Evolutionary conservation across 2,329 filamentous ascomycete genomes (phyloP).

Genomic region (Berkeleyomyces rouxiae): DNA sequence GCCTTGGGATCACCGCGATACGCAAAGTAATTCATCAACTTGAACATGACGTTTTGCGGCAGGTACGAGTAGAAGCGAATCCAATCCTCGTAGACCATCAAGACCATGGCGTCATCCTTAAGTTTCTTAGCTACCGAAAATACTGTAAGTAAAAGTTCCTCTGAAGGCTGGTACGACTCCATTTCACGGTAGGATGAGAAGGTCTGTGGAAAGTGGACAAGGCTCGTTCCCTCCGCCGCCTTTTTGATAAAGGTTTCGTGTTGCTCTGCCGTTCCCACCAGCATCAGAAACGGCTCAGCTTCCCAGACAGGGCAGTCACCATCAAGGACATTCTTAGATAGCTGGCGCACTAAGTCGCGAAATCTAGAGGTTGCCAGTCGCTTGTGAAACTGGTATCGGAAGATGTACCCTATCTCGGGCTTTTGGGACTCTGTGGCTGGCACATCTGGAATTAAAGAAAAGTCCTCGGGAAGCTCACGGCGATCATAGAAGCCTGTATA

Average conservation of each 20-base stretch:
- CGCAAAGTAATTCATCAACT: constrained; percentile 8
- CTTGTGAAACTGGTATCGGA: constrained; percentile 6
- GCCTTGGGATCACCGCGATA: constrained; percentile 7
- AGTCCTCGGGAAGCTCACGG: not conserved
- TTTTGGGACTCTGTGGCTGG: not conserved
- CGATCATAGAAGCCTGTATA: constrained; percentile 6
- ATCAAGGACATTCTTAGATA: not conserved
- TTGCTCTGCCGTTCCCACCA: not conserved
- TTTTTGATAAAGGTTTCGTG: constrained; percentile 5
- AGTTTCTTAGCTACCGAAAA: not conserved
- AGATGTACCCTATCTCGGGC: constrained; percentile 7
- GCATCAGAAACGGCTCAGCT: not conserved
- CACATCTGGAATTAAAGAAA: not conserved
- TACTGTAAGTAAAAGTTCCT: not conserved
- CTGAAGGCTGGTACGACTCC: not conserved
- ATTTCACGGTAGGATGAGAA: not conserved
- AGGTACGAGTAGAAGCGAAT: not conserved
- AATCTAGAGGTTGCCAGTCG: constrained; percentile 6
- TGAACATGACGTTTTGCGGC: not conserved
- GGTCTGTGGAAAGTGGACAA: not conserved
- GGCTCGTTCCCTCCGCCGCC: not conserved
- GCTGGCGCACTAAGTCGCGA: constrained; percentile 6
- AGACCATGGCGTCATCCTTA: not conserved
- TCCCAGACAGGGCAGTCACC: constrained; percentile 6
- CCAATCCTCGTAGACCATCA: constrained; percentile 5